A percentile compares a stretch with the other conserved stretches of the same genome.
These are phyloP conservation scores for Talaromyces atroroseus DNA, from an alignment of 2,329 filamentous ascomycete genomes.

Conservation along the genomic window DNA sequence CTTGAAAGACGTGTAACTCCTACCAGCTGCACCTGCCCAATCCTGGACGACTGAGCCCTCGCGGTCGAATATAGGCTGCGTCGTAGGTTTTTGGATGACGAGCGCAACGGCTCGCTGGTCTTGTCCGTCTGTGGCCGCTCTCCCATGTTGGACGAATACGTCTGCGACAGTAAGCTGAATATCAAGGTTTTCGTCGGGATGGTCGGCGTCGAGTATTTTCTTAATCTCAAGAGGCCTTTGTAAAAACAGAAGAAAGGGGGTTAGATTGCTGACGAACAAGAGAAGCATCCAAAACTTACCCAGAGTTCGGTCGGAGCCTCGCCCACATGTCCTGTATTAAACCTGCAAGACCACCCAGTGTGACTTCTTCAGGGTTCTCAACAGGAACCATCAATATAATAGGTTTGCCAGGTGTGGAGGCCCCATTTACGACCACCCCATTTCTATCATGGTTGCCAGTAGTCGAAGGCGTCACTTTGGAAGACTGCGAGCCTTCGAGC, in stretches of 20 bases:
- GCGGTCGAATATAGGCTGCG: slow-evolving; percentile 19
- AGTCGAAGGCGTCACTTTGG: slow-evolving; percentile 8
- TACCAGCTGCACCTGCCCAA: slow-evolving; percentile 26
- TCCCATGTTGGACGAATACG: slow-evolving; percentile 35
- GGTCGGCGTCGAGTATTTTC: slow-evolving; percentile 32
- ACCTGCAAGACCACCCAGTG: slow-evolving; percentile 25
- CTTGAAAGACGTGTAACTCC: slow-evolving; percentile 9
- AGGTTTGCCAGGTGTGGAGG: slow-evolving; percentile 16
- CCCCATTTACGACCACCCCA: slow-evolving; percentile 12
- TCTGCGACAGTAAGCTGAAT: slow-evolving; percentile 31
- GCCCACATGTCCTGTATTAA: slow-evolving; percentile 31
- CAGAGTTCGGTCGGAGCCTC: slow-evolving; percentile 26
- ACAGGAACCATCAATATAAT: slow-evolving; percentile 29
- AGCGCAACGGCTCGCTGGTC: slow-evolving; percentile 32
- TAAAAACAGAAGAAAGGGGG: background rate
- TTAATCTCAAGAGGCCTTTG: slow-evolving; percentile 32
- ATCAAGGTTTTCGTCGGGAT: slow-evolving; percentile 28
- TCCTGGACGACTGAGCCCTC: slow-evolving; percentile 33
- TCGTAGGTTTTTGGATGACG: slow-evolving; percentile 28
- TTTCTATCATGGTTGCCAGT: slow-evolving; percentile 16
- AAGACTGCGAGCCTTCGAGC: too few relatives aligned
- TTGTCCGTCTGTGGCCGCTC: slow-evolving; percentile 27
- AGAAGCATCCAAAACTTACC: slow-evolving; percentile 23
- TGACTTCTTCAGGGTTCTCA: slow-evolving; percentile 26
- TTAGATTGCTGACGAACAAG: background rate